These are phyloP conservation scores for Alternaria arborescens DNA, from an alignment of 2,329 filamentous ascomycete species.

Conservation along the genomic window DNA sequence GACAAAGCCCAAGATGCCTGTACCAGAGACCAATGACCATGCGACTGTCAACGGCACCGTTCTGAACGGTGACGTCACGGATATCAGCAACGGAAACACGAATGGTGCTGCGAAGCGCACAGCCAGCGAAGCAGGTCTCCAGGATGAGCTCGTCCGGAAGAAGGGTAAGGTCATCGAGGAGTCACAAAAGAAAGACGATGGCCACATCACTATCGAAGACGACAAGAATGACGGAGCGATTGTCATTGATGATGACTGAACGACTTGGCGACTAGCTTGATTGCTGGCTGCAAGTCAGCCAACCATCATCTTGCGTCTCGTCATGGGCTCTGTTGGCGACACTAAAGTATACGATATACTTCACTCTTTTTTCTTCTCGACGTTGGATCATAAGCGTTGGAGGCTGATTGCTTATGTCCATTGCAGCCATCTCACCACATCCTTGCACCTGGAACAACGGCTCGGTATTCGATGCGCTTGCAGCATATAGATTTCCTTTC, in stretches of 20 bases:
- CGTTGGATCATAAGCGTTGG: constrained; percentile 1
- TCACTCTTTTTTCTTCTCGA: neutral
- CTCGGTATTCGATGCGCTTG: neutral
- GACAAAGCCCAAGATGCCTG: constrained; percentile 53
- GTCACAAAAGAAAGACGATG: constrained; percentile 35
- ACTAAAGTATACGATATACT: neutral
- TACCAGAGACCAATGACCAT: constrained; percentile 40
- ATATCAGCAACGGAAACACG: constrained; percentile 37
- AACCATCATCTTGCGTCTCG: neutral
- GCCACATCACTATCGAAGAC: constrained; percentile 47
- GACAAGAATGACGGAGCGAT: constrained; percentile 49
- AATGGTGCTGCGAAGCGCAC: constrained; percentile 52
- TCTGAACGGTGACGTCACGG: neutral
- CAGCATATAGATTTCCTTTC: constrained; percentile 15
- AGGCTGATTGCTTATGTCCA: neutral
- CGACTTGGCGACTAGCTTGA: neutral
- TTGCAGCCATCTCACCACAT: neutral
- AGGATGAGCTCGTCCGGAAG: constrained; percentile 49
- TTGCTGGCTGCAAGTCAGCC: neutral
- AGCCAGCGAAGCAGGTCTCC: constrained; percentile 53
- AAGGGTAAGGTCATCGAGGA: constrained; percentile 52
- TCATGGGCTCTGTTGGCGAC: neutral
- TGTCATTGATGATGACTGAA: constrained; percentile 46
- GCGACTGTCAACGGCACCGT: constrained; percentile 24
- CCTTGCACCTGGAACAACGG: neutral